These are phyloP conservation scores for Houttuynia cordata DNA, from an alignment of 164 flowering plant genomes.

Conservation along the genomic window DNA sequence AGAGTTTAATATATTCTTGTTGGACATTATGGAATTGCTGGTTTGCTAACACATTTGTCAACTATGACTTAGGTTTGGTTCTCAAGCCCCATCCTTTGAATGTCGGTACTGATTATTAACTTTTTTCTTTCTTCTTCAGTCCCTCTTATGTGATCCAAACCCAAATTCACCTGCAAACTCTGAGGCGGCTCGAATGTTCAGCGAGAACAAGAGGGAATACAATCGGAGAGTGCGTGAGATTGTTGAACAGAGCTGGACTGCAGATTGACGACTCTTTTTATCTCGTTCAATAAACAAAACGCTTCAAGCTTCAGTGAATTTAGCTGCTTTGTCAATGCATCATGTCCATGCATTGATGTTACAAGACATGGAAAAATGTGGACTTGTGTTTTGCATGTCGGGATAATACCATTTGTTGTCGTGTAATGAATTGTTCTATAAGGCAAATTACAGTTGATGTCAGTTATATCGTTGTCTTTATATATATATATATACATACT, in stretches of 20 bases:
- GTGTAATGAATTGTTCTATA: not conserved
- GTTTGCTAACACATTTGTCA: too few relatives aligned
- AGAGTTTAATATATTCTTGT: too few relatives aligned
- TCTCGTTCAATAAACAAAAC: not conserved
- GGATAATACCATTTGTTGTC: not conserved
- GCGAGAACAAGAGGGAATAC: slow-evolving; percentile 85
- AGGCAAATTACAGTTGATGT: not conserved
- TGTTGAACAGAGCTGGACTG: slow-evolving; percentile 95
- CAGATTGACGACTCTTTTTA: slow-evolving; percentile 31
- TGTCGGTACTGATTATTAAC: too few relatives aligned
- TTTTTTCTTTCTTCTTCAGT: slow-evolving; percentile 30
- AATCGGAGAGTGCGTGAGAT: slow-evolving; percentile 70
- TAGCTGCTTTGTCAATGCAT: not conserved
- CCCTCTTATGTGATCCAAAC: slow-evolving; percentile 80
- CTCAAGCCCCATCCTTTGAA: not conserved
- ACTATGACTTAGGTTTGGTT: too few relatives aligned
- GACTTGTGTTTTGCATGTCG: not conserved
- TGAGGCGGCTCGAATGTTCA: slow-evolving; percentile 83
- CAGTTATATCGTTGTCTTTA: too few relatives aligned
- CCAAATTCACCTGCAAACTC: slow-evolving; percentile 93
- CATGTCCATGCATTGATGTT: not conserved
- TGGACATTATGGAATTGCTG: too few relatives aligned
- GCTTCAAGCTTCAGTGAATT: not conserved
- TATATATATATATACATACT: too few relatives aligned
- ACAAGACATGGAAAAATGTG: not conserved